Evolutionary conservation across 305 asterid species (phyloP).

Genomic region (Solanum hybrid): DNA sequence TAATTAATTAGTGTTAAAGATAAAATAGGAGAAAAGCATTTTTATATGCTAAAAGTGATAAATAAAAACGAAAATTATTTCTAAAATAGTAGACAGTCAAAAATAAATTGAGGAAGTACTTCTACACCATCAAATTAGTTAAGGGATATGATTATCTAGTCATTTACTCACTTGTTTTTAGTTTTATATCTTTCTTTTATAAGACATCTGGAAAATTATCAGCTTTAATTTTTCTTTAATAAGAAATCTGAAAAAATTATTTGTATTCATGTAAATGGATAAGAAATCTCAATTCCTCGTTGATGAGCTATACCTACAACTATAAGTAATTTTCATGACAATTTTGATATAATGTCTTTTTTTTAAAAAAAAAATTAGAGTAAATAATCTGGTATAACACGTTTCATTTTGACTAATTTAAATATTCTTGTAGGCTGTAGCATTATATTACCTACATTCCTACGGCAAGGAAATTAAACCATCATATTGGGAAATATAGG

Average conservation of each 20-base stretch:
- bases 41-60: background rate
- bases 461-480: background rate
- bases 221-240: background rate
- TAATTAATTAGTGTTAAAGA: background rate
- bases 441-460: background rate
- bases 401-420: background rate
- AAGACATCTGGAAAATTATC: background rate
- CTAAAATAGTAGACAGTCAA: accelerated
- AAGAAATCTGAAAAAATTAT: accelerated
- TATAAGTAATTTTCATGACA: background rate
- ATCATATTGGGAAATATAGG: background rate
- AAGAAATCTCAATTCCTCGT: background rate
- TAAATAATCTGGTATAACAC: background rate
- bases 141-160: background rate
- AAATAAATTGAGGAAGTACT: background rate
- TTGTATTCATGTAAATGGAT: background rate
- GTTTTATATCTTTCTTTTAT: background rate
- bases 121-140: background rate
- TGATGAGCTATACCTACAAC: background rate
- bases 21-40: background rate
- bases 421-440: background rate
- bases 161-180: background rate
- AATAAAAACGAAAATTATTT: background rate
- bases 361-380: background rate
- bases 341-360: background rate